These are phyloP conservation scores for Curvularia spicifera DNA, from an alignment of 2,329 filamentous ascomycete genomes.

Conservation along the genomic window DNA sequence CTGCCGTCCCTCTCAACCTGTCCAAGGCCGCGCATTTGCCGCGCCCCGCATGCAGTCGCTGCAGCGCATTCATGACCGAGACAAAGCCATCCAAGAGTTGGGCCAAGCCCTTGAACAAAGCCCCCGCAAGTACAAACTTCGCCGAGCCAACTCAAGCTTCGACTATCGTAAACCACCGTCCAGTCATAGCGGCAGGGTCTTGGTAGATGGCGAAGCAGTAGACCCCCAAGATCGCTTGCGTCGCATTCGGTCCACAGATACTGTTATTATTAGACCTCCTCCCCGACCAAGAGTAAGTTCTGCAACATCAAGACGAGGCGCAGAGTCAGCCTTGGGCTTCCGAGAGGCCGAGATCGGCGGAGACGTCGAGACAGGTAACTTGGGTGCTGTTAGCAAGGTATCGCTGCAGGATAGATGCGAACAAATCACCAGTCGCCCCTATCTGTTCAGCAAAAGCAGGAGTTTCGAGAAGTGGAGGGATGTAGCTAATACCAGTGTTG, in stretches of 20 bases:
- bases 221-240: conserved; percentile 40
- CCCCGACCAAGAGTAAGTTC: conserved; percentile 31
- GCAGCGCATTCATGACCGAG: conserved; percentile 53
- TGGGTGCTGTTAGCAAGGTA: conserved; percentile 32
- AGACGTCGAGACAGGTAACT: conserved; percentile 43
- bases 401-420: conserved; percentile 44
- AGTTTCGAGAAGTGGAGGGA: conserved; percentile 46
- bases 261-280: conserved; percentile 28
- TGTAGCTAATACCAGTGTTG: conserved; percentile 43
- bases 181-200: conserved; percentile 43
- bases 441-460: conserved; percentile 42
- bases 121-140: conserved; percentile 51
- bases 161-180: conserved; percentile 46
- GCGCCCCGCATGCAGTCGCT: conserved; percentile 60
- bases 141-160: conserved; percentile 35
- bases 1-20: conserved; percentile 48
- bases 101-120: conserved; percentile 52
- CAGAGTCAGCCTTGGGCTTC: conserved; percentile 42
- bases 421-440: conserved; percentile 41
- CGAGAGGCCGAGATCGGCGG: conserved; percentile 47
- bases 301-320: conserved; percentile 30
- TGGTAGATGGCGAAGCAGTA: conserved; percentile 38
- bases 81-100: conserved; percentile 52
- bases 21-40: conserved; percentile 61
- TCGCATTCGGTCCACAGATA: conserved; percentile 43